Conservation (phyloP, 2,329 filamentous ascomycete species). For the Hypoxylon sp. region DNA sequence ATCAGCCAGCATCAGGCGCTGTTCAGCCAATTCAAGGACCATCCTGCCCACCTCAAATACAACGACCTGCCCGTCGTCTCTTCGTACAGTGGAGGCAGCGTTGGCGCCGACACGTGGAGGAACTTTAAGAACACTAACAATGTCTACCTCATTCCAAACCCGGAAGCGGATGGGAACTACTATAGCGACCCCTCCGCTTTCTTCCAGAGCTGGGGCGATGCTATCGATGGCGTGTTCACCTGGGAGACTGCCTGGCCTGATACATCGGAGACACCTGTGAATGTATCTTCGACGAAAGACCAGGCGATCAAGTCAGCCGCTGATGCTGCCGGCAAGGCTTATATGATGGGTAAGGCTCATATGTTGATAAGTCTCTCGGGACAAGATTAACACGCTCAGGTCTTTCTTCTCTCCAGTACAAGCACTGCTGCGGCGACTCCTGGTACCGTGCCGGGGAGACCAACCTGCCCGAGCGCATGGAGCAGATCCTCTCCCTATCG, state of each 20-base stretch:
- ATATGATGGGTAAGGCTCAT: conserved; percentile 53
- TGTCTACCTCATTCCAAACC: conserved; percentile 56
- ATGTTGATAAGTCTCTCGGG: no score
- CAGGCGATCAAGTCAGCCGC: conserved; percentile 47
- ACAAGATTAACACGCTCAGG: conserved; percentile 40
- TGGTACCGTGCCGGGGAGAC: conserved; percentile 55
- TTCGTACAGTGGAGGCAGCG: conserved; percentile 50
- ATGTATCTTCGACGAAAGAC: conserved; percentile 50
- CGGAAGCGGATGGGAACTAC: conserved; percentile 53
- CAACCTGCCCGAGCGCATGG: conserved; percentile 56
- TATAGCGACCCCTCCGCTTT: conserved; percentile 51
- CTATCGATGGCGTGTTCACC: conserved; percentile 56
- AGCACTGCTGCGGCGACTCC: conserved; percentile 52
- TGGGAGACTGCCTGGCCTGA: conserved; percentile 58
- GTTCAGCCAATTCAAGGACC: conserved; percentile 47
- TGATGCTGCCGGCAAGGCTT: conserved; percentile 51
- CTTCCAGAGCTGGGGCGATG: conserved; percentile 52
- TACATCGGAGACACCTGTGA: conserved; percentile 45
- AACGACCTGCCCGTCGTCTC: conserved; percentile 52
- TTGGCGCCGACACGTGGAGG: conserved; percentile 49
- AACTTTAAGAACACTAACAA: conserved; percentile 50
- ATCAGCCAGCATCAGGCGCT: conserved; percentile 49
- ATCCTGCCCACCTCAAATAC: conserved; percentile 53
- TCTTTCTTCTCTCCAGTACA: conserved; percentile 54
- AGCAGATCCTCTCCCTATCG: conserved; percentile 54